These are phyloP conservation scores for Trichoderma harzianum DNA, from an alignment of 2,329 filamentous ascomycete genomes.

Conservation along the genomic window DNA sequence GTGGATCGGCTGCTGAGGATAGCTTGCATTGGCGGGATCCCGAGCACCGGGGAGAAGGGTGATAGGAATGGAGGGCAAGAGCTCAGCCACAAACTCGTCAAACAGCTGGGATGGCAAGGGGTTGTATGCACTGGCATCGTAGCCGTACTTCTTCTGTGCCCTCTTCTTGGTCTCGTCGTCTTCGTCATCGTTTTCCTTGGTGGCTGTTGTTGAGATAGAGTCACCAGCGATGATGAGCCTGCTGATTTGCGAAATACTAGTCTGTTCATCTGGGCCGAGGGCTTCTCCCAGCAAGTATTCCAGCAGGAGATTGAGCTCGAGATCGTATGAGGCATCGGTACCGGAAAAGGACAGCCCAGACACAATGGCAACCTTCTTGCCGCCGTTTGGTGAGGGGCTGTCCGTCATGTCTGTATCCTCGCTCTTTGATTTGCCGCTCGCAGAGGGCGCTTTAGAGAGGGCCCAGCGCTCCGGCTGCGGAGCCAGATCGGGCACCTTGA, in stretches of 20 bases:
- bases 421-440: slow-evolving; percentile 34
- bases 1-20: slow-evolving; percentile 92
- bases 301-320: slow-evolving; percentile 72
- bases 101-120: slow-evolving; percentile 77
- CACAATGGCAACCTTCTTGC: slow-evolving; percentile 72
- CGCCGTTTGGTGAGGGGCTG: slow-evolving; percentile 1
- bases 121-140: slow-evolving; percentile 87
- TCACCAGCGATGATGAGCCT: slow-evolving; percentile 90
- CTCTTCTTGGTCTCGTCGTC: slow-evolving; percentile 39
- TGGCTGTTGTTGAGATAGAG: slow-evolving; percentile 67
- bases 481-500: slow-evolving; percentile 83
- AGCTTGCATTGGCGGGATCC: slow-evolving; percentile 84
- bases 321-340: slow-evolving; percentile 64
- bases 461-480: slow-evolving; percentile 80
- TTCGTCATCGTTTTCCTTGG: slow-evolving; percentile 35
- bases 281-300: slow-evolving; percentile 88
- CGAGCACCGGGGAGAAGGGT: slow-evolving; percentile 80
- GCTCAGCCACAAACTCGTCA: slow-evolving; percentile 74
- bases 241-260: slow-evolving; percentile 64
- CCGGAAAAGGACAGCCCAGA: slow-evolving; percentile 85
- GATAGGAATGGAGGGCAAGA: slow-evolving; percentile 82
- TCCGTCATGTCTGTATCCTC: slow-evolving; percentile 55
- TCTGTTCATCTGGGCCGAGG: slow-evolving; percentile 57
- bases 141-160: slow-evolving; percentile 79
- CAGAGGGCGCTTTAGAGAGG: slow-evolving; percentile 48